phyloP scores from a whole-genome alignment of 176 grass and related monocot species.

The Pontederia paniculata region DNA sequence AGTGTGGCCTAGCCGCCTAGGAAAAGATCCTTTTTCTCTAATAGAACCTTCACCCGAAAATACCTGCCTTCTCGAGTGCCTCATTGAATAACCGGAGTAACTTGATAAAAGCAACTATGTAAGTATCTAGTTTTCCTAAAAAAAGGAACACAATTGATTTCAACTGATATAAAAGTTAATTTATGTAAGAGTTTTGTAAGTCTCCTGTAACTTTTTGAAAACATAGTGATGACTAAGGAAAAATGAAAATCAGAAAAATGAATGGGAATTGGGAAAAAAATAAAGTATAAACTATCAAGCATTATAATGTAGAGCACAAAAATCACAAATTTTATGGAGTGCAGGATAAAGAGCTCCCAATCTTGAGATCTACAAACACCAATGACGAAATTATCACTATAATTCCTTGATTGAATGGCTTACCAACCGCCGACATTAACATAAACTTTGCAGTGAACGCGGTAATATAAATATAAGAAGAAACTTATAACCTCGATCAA shows the following conservation, averaged over 20 bases:
- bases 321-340: no score
- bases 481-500: no score
- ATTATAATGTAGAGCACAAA: not conserved
- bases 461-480: no score
- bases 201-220: slow-evolving; percentile 34
- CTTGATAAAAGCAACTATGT: slow-evolving; percentile 25
- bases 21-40: slow-evolving; percentile 33
- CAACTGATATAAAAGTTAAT: slow-evolving; percentile 12
- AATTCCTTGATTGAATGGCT: no score
- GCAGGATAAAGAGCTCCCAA: no score
- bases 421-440: no score
- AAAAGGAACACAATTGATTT: slow-evolving; percentile 2
- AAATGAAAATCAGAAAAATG: slow-evolving; percentile 11
- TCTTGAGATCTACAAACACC: no score
- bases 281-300: no score
- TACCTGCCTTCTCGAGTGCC: slow-evolving; percentile 31
- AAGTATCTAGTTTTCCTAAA: not conserved
- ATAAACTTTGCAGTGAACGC: no score
- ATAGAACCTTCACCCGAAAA: slow-evolving; percentile 30
- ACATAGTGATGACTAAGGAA: slow-evolving; percentile 29
- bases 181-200: slow-evolving; percentile 43
- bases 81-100: slow-evolving; percentile 47
- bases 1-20: no score
- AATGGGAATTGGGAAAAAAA: not conserved
- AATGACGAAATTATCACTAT: no score